These are phyloP conservation scores for Ganoderma boninense DNA, from an alignment of 1,284 basidiomycete genomes.

Conservation along the genomic window DNA sequence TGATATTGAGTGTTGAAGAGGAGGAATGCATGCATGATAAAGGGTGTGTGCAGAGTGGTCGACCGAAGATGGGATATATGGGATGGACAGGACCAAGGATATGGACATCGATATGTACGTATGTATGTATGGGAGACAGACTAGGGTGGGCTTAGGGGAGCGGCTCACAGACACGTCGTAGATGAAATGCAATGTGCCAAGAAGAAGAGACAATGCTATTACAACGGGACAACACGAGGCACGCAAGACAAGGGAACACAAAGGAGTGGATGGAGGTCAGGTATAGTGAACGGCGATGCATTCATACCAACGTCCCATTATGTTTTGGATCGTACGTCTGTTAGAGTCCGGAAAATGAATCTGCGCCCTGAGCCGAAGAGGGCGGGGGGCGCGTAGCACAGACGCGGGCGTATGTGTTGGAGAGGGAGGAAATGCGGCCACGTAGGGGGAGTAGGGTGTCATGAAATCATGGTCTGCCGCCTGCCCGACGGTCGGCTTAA, in stretches of 20 bases:
- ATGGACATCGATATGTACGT: neutral
- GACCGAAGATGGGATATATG: constrained; percentile 1
- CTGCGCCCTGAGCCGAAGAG: neutral
- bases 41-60: constrained; percentile 1
- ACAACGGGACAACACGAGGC: constrained; percentile 1
- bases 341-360: constrained; percentile 2
- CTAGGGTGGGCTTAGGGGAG: neutral
- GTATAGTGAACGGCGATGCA: constrained; percentile 29
- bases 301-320: constrained; percentile 30
- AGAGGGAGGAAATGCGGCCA: neutral
- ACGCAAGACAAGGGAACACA: neutral
- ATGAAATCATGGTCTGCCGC: constrained; percentile 36
- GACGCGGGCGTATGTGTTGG: neutral
- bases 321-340: constrained; percentile 27
- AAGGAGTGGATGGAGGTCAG: constrained; percentile 26
- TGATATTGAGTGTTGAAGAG: neutral
- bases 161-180: constrained; percentile 1
- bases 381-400: neutral
- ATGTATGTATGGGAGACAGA: neutral
- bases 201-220: constrained; percentile 7
- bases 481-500: constrained; percentile 31
- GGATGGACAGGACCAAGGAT: constrained; percentile 1
- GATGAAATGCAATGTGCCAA: constrained; percentile 15
- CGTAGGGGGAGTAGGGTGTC: constrained; percentile 10
- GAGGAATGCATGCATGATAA: neutral